Base-by-base conservation (phyloP, 1,139 yeast genomes). In the Suhomyces bolitotheri region DNA sequence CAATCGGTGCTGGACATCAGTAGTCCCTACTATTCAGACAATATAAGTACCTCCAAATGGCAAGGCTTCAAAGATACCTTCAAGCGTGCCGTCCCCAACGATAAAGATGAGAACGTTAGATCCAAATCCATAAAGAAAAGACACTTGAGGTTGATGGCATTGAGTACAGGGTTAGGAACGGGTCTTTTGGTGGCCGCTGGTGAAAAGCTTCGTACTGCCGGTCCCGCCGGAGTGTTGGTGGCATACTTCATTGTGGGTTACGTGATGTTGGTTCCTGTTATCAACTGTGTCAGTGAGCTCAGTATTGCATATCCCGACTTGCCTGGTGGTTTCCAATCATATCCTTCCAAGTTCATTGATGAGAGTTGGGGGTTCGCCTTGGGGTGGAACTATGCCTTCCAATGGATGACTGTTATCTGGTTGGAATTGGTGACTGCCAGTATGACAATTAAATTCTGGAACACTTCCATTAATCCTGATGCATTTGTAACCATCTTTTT, bases 171-270 rank as follows among this genome's bases (percentile, higher is more conserved):
- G 8, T 47, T 63, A 31, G 70, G 70, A 15, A 64, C 70, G 13
- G 70, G 70, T 16, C 55, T 64, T 33, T 54, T 63, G 47, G 69
- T 63, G 19, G 69, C 66, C 2, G 53, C 64, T 5, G 68, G 66
- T 20, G 47, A 53, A 27, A 64, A 62, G 39, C 55, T 64, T 43
- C 45, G 59, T 15, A 40, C 47, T 9, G 68, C 66, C 4, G 70
- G 70, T 9, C 70, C 70, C 2, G 53, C 62, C 20, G 59, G 62
- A 30, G 50, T 64, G 21, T 49, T 64, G 31, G 50, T 64, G 6
- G 68, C 64, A 5, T 63, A 64, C 43, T 53, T 58, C 25, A 54
- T 64, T 14, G 56, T 57, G 24, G 69, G 70, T 8, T 56, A 54
- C 29, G 41, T 59, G 30, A 63, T 64, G 68, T 57, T 64, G 50